Evolutionary conservation across 2,329 filamentous ascomycete species (phyloP), one percentile per base, ranked within the genome.

Genomic region (Epichloe brachyelytri): DNA sequence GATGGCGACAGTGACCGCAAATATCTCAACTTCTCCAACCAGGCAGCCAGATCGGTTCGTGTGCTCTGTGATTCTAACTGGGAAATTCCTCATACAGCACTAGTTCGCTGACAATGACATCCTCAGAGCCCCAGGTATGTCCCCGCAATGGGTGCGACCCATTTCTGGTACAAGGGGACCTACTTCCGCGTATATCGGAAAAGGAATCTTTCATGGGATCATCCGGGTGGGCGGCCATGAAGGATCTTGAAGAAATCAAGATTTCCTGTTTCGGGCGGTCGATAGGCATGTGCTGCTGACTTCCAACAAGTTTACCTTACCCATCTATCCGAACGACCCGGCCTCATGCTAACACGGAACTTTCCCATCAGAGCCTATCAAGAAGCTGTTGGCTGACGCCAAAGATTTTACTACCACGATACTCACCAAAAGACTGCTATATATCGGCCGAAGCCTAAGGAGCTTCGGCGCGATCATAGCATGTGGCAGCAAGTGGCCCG

Each of bases 11-110:
- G 64, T n/a, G 60, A 61, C 11, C 59, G 55, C 33, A 62, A 60
- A 50, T 79, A 76, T 57, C 72, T 80, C 47, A 82, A 82, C 60
- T 81, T 81, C 62, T 77, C 77, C 3, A 77, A 75, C 54, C 75
- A 79, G 54, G 74, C 77, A 30, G 43, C 43, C 7, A 46, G 37
- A 34, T 40, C 43, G 34, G 49, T 51, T 40, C n/a, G 49, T 36
- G 14, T 12, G 2, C n/a, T 6, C 2, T 30, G 1, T 30, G 3
- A 4, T 30, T 10, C 8, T 11, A 30, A 10, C 10, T 11, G 8
- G 8, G 10, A 30, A 30, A 11, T 30, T 10, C 30, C 30, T 30
- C 11, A 0, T 11, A 4, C 8, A 10, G 26, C 26, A 30, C 26
- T 11, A 3, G 10, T 30, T 30, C 26, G 26, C 8, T 30, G 26